Conservation (phyloP, 169 alveolate genomes). For the Cryptosporidium meleagridis region DNA sequence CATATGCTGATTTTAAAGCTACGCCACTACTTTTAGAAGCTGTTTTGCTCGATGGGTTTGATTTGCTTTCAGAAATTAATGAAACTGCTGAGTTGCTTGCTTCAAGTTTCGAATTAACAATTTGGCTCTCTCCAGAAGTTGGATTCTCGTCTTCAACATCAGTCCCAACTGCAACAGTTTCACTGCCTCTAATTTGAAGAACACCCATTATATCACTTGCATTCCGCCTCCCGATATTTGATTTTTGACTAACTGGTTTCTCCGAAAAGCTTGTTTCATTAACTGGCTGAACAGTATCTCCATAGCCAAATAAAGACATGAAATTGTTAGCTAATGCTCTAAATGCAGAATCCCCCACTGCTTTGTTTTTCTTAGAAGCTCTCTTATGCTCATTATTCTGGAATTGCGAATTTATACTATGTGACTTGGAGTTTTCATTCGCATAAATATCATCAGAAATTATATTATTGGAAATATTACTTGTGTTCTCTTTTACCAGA, state of each 20-base stretch:
- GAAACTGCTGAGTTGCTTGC: background rate
- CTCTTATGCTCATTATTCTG: background rate
- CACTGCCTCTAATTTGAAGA: background rate
- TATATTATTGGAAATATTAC: conserved; percentile 24
- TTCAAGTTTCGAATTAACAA: background rate
- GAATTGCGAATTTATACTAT: conserved; percentile 2
- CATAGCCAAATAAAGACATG: conserved; percentile 70
- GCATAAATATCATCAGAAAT: background rate
- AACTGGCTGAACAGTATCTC: background rate
- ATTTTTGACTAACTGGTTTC: background rate
- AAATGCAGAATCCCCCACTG: conserved; percentile 26
- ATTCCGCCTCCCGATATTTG: background rate
- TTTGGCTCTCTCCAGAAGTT: background rate
- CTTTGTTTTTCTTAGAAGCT: background rate
- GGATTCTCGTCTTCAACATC: conserved; percentile 32
- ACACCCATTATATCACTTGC: background rate
- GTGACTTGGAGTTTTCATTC: conserved; percentile 43
- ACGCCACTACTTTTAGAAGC: background rate
- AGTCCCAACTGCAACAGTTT: conserved; percentile 45
- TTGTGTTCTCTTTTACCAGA: conserved; percentile 24
- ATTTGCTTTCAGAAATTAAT: background rate
- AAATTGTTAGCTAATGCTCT: conserved; percentile 45
- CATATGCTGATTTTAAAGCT: background rate
- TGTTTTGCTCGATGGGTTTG: background rate
- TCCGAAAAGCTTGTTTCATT: background rate